Evolutionary conservation across 176 grass and related monocot genomes (phyloP).

Genomic region (Bothriochloa decipiens): DNA sequence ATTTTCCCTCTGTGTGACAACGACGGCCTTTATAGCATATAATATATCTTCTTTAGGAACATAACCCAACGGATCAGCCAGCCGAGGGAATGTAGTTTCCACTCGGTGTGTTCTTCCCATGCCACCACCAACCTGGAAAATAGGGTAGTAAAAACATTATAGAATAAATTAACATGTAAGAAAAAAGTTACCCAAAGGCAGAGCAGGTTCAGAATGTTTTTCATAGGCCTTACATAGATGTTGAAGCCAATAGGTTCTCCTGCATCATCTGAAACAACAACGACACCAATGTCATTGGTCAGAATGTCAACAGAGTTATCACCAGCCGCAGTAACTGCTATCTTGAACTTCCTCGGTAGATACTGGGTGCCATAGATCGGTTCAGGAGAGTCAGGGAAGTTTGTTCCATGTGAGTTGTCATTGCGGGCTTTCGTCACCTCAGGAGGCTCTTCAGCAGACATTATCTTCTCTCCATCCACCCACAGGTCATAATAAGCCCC

Average conservation of each 20-base stretch:
- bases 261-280: conserved; percentile 83
- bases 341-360: conserved; percentile 97
- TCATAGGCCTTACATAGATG: conserved; percentile 71
- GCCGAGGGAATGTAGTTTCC: conserved; percentile 84
- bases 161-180: background rate
- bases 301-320: conserved; percentile 98
- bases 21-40: conserved; percentile 94
- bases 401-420: conserved; percentile 90
- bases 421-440: conserved; percentile 86
- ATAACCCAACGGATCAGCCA: conserved; percentile 89
- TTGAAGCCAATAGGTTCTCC: conserved; percentile 95
- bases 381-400: conserved; percentile 87
- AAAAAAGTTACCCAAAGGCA: background rate
- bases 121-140: conserved; percentile 92
- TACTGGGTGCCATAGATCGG: conserved; percentile 96
- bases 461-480: conserved; percentile 99
- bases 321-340: conserved; percentile 77
- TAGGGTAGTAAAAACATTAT: conserved; percentile 14
- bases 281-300: conserved; percentile 94
- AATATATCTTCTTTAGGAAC: conserved; percentile 98
- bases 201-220: conserved; percentile 6
- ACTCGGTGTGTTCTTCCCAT: conserved; percentile 97
- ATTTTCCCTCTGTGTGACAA: conserved; percentile 96
- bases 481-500: conserved; percentile 98
- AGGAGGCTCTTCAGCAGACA: conserved; percentile 86